Conservation (phyloP, 768 basidiomycete genomes). For the Mrakia frigida region DNA sequence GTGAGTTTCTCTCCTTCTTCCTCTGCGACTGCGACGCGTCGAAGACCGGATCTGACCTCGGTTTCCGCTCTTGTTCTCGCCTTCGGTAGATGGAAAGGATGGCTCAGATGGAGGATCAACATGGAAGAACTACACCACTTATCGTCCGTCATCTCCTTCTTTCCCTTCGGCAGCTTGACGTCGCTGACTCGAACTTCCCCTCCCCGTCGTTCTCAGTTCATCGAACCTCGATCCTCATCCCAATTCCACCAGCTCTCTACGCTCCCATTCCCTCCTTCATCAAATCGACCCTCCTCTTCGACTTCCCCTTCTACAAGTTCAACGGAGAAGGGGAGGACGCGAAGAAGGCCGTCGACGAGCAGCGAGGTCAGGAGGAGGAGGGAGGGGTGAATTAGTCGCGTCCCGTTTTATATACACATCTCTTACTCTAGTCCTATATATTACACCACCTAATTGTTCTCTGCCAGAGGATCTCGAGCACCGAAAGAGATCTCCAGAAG, state of each 20-base stretch:
- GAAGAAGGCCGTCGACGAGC: conserved; percentile 35
- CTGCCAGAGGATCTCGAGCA: no score
- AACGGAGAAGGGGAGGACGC: conserved; percentile 53
- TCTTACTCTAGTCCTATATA: no score
- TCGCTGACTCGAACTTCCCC: background rate
- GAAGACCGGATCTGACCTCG: background rate
- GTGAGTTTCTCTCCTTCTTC: background rate
- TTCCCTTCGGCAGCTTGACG: no score
- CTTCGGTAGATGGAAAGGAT: background rate
- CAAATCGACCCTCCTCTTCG: conserved; percentile 57
- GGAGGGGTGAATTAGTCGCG: background rate
- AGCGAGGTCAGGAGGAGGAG: conserved; percentile 45
- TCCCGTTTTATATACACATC: no score
- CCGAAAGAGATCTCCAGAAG: no score
- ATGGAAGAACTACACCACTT: conserved; percentile 51
- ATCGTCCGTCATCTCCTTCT: conserved; percentile 39
- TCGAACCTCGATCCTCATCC: conserved; percentile 58
- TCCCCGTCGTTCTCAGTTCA: conserved; percentile 37
- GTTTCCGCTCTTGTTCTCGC: background rate
- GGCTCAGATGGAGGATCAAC: conserved; percentile 17
- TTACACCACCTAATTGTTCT: no score
- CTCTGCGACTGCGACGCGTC: background rate
- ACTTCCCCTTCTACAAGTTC: conserved; percentile 61
- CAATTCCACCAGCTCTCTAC: conserved; percentile 58
- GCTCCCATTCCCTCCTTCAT: conserved; percentile 51